Percentiles rank a stretch among this genome's conserved stretches.
phyloP scores from a whole-genome alignment of 1,139 yeast genomes.

The Candida frijolesensis region DNA sequence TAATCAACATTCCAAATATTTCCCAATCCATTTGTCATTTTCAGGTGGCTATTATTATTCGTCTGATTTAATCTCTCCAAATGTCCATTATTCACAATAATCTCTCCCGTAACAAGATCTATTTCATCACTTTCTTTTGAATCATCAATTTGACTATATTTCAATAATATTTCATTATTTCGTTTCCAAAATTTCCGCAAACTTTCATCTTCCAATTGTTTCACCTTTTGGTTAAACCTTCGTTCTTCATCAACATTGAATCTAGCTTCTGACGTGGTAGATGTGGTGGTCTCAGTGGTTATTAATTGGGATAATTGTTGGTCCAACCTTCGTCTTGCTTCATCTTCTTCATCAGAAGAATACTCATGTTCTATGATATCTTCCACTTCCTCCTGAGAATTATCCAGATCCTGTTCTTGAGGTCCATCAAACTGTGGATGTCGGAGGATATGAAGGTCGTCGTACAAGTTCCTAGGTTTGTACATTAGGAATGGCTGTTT shows the following conservation, averaged over 20 bases:
- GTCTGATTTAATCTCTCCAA: constrained; percentile 39
- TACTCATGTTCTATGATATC: constrained; percentile 6
- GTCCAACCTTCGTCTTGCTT: not conserved
- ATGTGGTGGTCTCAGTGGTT: not conserved
- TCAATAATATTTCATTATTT: constrained; percentile 60
- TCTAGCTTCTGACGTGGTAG: not conserved
- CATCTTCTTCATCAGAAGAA: constrained; percentile 6
- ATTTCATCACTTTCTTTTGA: constrained; percentile 61
- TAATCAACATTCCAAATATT: constrained; percentile 28
- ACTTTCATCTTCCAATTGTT: constrained; percentile 30
- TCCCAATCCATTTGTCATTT: constrained; percentile 9
- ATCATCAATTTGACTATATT: constrained; percentile 54
- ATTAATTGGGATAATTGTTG: constrained; percentile 7
- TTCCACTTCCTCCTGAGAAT: not conserved
- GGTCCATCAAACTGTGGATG: not conserved
- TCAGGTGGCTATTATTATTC: constrained; percentile 3
- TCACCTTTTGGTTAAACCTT: constrained; percentile 19
- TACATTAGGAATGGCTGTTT: not conserved
- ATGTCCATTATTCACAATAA: constrained; percentile 67
- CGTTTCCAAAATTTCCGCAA: constrained; percentile 34
- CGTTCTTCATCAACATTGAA: no score
- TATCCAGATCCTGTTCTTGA: not conserved
- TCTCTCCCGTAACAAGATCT: constrained; percentile 62
- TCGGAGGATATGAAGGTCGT: constrained; percentile 1
- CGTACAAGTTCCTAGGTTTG: not conserved